A percentile compares a stretch with the other conserved stretches of the same genome.
Evolutionary conservation across 345 rosid species (phyloP).

Genomic region (Combretum micranthum): DNA sequence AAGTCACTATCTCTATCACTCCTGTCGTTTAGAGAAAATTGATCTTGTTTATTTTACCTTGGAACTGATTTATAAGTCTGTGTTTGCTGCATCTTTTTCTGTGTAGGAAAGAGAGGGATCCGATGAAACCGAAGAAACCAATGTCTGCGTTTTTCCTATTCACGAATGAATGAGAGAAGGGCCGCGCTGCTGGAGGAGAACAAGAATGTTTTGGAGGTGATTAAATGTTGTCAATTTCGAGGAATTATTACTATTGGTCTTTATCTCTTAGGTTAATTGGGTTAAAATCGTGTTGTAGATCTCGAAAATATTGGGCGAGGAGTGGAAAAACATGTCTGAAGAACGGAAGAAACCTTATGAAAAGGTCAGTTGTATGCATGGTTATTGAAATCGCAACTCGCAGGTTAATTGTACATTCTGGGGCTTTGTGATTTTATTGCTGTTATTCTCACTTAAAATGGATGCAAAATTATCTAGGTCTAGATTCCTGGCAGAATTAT

Average conservation of each 20-base stretch:
- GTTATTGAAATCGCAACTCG: no score
- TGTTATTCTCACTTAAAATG: no score
- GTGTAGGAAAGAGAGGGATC: constrained; percentile 82
- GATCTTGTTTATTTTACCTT: background rate
- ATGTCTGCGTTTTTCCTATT: constrained; percentile 73
- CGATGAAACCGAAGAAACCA: constrained; percentile 82
- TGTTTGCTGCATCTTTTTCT: background rate
- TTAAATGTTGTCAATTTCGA: background rate
- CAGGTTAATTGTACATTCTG: no score
- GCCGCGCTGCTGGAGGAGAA: constrained; percentile 51
- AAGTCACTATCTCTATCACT: constrained; percentile 1
- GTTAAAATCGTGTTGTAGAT: constrained; percentile 18
- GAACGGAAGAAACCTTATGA: constrained; percentile 56
- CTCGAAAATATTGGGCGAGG: constrained; percentile 75
- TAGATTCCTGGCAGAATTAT: no score
- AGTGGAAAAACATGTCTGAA: constrained; percentile 84
- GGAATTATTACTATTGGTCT: background rate
- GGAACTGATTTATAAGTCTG: background rate
- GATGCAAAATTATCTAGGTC: no score
- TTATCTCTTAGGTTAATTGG: background rate
- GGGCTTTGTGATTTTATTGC: no score
- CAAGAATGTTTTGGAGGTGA: constrained; percentile 63
- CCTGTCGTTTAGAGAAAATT: background rate
- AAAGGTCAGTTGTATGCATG: no score
- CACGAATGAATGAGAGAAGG: constrained; percentile 67